Evolutionary conservation across 192 early-diverging fungal species (phyloP).

Genomic region (Rhizophlyctis rosea): DNA sequence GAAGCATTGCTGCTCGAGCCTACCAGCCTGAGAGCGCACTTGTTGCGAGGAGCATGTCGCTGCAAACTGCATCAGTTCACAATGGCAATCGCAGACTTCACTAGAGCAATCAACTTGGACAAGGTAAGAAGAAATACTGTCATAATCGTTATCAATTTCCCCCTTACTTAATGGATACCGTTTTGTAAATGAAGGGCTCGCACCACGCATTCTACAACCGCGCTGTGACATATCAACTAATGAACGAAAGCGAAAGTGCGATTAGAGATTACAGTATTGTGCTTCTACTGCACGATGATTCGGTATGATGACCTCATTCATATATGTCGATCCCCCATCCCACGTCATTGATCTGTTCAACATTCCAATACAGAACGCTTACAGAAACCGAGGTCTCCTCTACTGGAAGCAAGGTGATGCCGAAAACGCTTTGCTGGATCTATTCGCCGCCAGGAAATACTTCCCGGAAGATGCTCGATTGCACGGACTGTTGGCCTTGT

Average conservation of each 20-base stretch:
- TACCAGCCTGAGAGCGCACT: slow-evolving; percentile 47
- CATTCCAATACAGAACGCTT: slow-evolving; percentile 44
- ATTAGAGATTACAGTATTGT: slow-evolving; percentile 58
- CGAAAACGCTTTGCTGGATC: slow-evolving; percentile 52
- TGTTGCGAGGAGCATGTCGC: slow-evolving; percentile 48
- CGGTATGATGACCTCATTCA: too few species aligned
- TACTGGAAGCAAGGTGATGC: slow-evolving; percentile 57
- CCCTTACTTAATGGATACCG: too few species aligned
- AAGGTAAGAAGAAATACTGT: slow-evolving; percentile 23
- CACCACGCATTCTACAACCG: slow-evolving; percentile 55
- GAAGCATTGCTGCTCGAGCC: slow-evolving; percentile 49
- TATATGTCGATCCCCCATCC: too few species aligned
- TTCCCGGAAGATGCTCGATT: slow-evolving; percentile 51
- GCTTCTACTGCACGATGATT: slow-evolving; percentile 43
- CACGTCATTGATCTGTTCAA: not conserved
- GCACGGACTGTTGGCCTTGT: slow-evolving; percentile 43
- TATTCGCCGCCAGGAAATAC: slow-evolving; percentile 47
- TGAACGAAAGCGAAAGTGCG: slow-evolving; percentile 44
- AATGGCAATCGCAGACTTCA: slow-evolving; percentile 45
- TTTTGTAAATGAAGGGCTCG: slow-evolving; percentile 14
- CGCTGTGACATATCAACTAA: slow-evolving; percentile 48
- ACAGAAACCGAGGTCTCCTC: slow-evolving; percentile 49
- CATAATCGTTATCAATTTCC: not conserved
- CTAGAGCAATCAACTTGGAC: slow-evolving; percentile 42
- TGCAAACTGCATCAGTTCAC: slow-evolving; percentile 39